A percentile compares a stretch with the other conserved stretches of the same genome.
phyloP scores from a whole-genome alignment of 1,284 basidiomycete genomes.

The Tilletia caries region DNA sequence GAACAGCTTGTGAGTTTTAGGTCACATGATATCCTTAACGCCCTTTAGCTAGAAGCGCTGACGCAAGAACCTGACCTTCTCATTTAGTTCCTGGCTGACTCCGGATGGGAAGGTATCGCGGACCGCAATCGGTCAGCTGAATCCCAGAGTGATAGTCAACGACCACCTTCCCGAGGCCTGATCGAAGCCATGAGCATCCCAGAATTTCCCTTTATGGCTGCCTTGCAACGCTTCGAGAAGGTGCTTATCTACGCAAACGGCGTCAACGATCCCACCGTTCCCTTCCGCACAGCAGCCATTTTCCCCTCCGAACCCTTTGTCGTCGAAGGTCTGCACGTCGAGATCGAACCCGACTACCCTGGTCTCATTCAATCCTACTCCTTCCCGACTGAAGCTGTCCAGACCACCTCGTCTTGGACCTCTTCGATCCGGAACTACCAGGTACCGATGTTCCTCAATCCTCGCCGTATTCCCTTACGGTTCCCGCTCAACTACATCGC shows the following conservation, averaged over 20 bases:
- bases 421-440: constrained; percentile 16
- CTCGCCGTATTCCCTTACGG: constrained; percentile 26
- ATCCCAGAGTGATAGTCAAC: neutral
- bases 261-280: constrained; percentile 49
- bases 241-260: constrained; percentile 81
- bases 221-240: constrained; percentile 66
- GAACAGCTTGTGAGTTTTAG: constrained; percentile 63
- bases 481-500: constrained; percentile 42
- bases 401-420: neutral
- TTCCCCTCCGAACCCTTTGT: constrained; percentile 31
- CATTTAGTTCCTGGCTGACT: constrained; percentile 25
- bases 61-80: too few relatives aligned
- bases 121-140: too few relatives aligned
- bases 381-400: neutral
- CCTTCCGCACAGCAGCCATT: constrained; percentile 39
- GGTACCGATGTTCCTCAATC: constrained; percentile 38
- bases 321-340: constrained; percentile 12
- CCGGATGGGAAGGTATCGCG: constrained; percentile 25
- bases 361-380: constrained; percentile 19
- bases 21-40: too few relatives aligned
- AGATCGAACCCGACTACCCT: constrained; percentile 22
- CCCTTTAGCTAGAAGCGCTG: too few relatives aligned
- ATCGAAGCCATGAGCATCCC: constrained; percentile 32
- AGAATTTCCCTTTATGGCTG: constrained; percentile 75
- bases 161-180: constrained; percentile 18